phyloP scores from a whole-genome alignment of 2,329 filamentous ascomycete genomes.

The Clarireedia homoeocarpa region DNA sequence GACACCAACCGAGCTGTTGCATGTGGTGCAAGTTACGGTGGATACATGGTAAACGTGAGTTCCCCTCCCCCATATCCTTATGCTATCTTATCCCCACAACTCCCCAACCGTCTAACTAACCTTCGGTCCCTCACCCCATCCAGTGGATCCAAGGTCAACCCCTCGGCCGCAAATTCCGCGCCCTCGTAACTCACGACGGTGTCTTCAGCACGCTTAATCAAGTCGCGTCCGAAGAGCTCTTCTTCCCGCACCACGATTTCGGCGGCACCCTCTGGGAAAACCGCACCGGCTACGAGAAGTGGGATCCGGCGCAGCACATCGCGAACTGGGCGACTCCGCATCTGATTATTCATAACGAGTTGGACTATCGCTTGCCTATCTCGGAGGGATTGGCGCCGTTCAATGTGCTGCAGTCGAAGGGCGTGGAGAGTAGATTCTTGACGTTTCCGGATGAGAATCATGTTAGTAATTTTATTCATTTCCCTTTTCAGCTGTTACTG shows the following conservation, averaged over 20 bases:
- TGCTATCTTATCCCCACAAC: too few relatives aligned
- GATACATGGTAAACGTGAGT: conserved; percentile 62
- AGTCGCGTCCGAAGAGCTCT: conserved; percentile 60
- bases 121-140: too few relatives aligned
- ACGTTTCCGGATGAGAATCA: conserved; percentile 66
- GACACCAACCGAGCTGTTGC: conserved; percentile 65
- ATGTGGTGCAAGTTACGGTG: conserved; percentile 67
- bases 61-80: too few relatives aligned
- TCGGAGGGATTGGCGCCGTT: conserved; percentile 65
- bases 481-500: not conserved
- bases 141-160: conserved; percentile 80
- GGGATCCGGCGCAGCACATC: conserved; percentile 52
- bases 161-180: conserved; percentile 77
- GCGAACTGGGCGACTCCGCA: conserved; percentile 65
- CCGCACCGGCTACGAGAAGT: conserved; percentile 56
- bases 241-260: conserved; percentile 61
- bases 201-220: conserved; percentile 66
- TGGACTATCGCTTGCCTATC: conserved; percentile 83
- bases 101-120: too few relatives aligned
- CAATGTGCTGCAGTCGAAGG: conserved; percentile 54
- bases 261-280: conserved; percentile 48
- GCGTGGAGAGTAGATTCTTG: conserved; percentile 54
- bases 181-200: conserved; percentile 81
- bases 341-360: conserved; percentile 81
- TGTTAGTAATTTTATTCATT: conserved; percentile 17